Base-by-base conservation (phyloP, 495 filamentous ascomycete genomes). In the Penicillium canescens region DNA sequence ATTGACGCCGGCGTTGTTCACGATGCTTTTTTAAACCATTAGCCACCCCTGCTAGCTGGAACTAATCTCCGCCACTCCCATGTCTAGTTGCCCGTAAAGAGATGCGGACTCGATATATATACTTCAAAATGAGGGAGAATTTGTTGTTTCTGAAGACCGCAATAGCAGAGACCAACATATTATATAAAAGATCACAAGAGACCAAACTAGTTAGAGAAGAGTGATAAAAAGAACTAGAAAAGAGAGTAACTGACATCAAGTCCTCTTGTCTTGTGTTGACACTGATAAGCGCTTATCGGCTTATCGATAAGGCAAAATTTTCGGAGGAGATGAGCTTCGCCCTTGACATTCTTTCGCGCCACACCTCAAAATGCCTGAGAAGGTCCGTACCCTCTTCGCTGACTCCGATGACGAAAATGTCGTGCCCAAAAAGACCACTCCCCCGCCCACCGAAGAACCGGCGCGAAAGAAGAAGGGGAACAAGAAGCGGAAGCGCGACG, bases 1-100 rank as follows among this genome's bases (percentile, higher is more conserved):
- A 10, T 31, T 39, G 2, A 78, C 69, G 9, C 79, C 81, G 11
- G 79, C 80, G 55, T 84, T 82, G 54, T 82, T 82, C 38, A 79
- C 70, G 57, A 84, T 65, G 12, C 73, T 31, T 31, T 26, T 31
- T 31, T 78, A 35, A 24, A 50, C 8, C 10, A 46, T 31, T 16
- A 42, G 4, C 24, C 13, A 35, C 44, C 35, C 3, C 10, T 14
- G 31, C 12, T 24, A 52, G 44, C 16, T 26, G 2, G n/a, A 37
- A 42, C 4, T 9, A 11, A 34, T n/a, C 23, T 9, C 12, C 36
- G 18, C 20, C 3, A 56, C 63, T 54, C 56, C 73, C 72, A 82
- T 65, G 56, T 80, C 79, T 13, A 82, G 48, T 38, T 77, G 50
- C 6, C 75, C 75, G 47, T 59, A 78, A n/a, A n/a, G n/a, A n/a